A percentile compares a stretch with the other conserved stretches of the same genome.
These are phyloP conservation scores for Phytopythium litorale DNA, from an alignment of 352 stramenopile species.

Conservation along the genomic window DNA sequence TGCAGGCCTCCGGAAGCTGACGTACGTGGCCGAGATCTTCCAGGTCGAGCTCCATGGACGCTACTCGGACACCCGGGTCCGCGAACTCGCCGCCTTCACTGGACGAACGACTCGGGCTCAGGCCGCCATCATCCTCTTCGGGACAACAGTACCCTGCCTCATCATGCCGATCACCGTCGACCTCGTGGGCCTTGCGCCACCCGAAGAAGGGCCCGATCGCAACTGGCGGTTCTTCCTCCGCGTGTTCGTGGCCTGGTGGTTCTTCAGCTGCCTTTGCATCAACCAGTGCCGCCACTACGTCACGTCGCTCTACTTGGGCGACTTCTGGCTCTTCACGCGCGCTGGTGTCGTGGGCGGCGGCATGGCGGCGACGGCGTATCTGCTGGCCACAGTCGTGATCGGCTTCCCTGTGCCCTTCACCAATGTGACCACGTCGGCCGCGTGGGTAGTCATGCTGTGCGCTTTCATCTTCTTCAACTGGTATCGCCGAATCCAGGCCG, in stretches of 20 bases:
- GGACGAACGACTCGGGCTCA: constrained; percentile 8
- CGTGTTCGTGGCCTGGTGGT: constrained; percentile 12
- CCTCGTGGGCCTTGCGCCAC: constrained; percentile 10
- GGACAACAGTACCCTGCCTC: constrained; percentile 15
- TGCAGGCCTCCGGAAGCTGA: not conserved
- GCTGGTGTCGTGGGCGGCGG: constrained; percentile 5
- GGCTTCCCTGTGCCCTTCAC: constrained; percentile 20
- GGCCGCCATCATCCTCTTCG: constrained; percentile 7
- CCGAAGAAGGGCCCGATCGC: constrained; percentile 3
- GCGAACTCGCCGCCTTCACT: constrained; percentile 8
- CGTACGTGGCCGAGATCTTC: not conserved
- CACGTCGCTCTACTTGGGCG: constrained; percentile 10
- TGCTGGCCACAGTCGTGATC: constrained; percentile 1
- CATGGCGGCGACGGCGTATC: constrained; percentile 6
- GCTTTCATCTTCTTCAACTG: constrained; percentile 1
- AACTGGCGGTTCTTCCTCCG: constrained; percentile 21
- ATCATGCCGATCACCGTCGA: constrained; percentile 16
- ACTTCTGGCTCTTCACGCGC: constrained; percentile 9
- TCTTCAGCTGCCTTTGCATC: constrained; percentile 13
- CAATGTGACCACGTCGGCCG: constrained; percentile 11
- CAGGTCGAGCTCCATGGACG: constrained; percentile 20
- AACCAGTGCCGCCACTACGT: constrained; percentile 19
- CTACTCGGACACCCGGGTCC: constrained; percentile 13
- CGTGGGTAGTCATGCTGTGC: constrained; percentile 10
- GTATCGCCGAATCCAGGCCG: not conserved